These are phyloP conservation scores for Fusarium papillatum DNA, from an alignment of 2,329 filamentous ascomycete genomes.

Conservation along the genomic window DNA sequence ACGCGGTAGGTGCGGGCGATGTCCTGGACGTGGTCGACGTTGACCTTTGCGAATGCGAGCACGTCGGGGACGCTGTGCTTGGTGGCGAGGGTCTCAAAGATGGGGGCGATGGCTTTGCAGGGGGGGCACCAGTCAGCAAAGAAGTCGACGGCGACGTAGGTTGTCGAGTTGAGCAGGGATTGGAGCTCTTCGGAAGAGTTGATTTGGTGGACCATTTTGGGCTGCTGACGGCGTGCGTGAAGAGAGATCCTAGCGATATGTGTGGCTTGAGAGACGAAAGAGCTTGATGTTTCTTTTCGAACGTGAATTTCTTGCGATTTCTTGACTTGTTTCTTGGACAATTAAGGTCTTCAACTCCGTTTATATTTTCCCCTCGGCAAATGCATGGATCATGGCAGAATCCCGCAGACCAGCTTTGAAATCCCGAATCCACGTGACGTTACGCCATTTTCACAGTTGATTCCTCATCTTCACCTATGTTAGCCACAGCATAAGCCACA, in stretches of 20 bases:
- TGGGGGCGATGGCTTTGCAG: constrained; percentile 62
- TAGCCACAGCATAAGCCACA: constrained; percentile 9
- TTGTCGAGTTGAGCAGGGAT: constrained; percentile 53
- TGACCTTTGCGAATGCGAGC: constrained; percentile 87
- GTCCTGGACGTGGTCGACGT: constrained; percentile 86
- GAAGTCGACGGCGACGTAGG: constrained; percentile 62
- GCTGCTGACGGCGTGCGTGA: neutral
- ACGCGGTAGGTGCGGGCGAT: constrained; percentile 83
- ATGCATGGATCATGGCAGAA: constrained; percentile 38
- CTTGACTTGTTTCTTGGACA: neutral
- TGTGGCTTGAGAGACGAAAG: neutral
- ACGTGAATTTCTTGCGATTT: neutral
- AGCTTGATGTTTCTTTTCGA: neutral
- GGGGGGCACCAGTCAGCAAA: constrained; percentile 66
- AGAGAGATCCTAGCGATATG: neutral
- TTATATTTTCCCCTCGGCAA: constrained; percentile 23
- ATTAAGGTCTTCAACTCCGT: constrained; percentile 3
- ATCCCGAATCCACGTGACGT: constrained; percentile 35
- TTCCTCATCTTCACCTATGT: neutral
- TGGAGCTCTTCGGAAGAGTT: constrained; percentile 50
- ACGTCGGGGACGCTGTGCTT: constrained; percentile 57
- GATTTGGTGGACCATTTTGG: constrained; percentile 47
- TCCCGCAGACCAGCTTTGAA: constrained; percentile 37
- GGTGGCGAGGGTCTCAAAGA: constrained; percentile 52
- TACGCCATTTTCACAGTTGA: constrained; percentile 28